Conservation (phyloP, 2,329 filamentous ascomycete species). For the Xylaria sp. region DNA sequence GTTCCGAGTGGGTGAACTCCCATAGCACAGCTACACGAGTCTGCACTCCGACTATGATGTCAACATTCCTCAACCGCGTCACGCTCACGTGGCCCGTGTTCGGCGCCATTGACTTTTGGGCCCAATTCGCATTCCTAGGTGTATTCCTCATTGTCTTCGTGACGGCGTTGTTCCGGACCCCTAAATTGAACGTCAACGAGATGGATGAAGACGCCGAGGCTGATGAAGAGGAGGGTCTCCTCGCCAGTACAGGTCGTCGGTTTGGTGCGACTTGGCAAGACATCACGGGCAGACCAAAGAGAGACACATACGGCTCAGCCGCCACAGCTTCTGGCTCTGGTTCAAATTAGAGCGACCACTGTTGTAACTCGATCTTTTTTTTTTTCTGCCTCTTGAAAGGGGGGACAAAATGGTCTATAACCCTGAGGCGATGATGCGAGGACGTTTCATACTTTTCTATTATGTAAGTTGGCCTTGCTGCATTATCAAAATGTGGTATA, state of each 20-base stretch:
- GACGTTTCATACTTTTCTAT: background rate
- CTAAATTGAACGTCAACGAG: constrained; percentile 75
- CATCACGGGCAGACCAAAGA: constrained; percentile 63
- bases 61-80: constrained; percentile 90
- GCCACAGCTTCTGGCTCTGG: constrained; percentile 14
- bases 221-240: constrained; percentile 89
- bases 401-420: no score
- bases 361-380: no score
- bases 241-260: constrained; percentile 80
- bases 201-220: constrained; percentile 88
- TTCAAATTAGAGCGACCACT: constrained; percentile 12
- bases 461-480: background rate
- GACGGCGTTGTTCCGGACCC: constrained; percentile 79
- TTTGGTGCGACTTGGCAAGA: constrained; percentile 91
- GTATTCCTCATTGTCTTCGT: constrained; percentile 84
- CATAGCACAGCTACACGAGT: constrained; percentile 71
- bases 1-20: constrained; percentile 76
- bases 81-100: constrained; percentile 96
- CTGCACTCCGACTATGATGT: constrained; percentile 90
- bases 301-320: constrained; percentile 16
- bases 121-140: constrained; percentile 87
- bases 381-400: no score
- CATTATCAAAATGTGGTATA: constrained; percentile 8
- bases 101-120: constrained; percentile 92
- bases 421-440: background rate